These are phyloP conservation scores for Russula olivacea DNA, from an alignment of 768 basidiomycete genomes.

Conservation along the genomic window DNA sequence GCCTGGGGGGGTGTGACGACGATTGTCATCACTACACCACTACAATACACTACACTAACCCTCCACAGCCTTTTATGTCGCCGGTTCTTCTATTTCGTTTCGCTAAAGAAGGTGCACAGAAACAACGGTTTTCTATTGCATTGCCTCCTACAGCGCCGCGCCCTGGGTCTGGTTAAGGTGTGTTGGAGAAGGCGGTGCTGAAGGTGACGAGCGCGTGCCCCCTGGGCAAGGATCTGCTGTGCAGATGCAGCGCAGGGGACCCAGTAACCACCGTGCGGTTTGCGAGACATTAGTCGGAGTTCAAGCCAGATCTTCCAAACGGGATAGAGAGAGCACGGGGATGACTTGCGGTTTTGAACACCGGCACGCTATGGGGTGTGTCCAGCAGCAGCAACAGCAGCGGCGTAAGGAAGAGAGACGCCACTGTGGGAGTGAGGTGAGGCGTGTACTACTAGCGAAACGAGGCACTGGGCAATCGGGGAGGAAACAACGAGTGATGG, in stretches of 20 bases:
- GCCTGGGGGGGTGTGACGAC: too few species aligned
- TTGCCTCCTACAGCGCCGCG: neutral
- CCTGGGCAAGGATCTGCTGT: constrained; percentile 1
- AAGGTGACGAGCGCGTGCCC: neutral
- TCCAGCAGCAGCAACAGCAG: neutral
- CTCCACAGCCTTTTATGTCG: neutral
- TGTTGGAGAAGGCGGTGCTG: constrained; percentile 6
- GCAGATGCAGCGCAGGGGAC: neutral
- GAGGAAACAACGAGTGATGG: constrained; percentile 15
- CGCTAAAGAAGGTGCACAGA: neutral
- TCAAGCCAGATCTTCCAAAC: neutral
- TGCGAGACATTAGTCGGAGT: constrained; percentile 22
- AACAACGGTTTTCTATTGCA: neutral
- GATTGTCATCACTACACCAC: too few species aligned
- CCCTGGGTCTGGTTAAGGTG: neutral
- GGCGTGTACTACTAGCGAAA: constrained; percentile 4
- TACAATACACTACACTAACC: neutral
- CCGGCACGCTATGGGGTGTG: neutral
- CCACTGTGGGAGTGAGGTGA: constrained; percentile 3
- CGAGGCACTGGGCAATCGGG: constrained; percentile 9
- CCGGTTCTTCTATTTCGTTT: neutral
- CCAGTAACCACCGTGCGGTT: constrained; percentile 2
- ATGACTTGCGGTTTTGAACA: neutral
- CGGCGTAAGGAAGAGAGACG: neutral
- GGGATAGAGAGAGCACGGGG: constrained; percentile 1